phyloP scores from a whole-genome alignment of 140 eudicot species.

The Bidens hawaiensis region DNA sequence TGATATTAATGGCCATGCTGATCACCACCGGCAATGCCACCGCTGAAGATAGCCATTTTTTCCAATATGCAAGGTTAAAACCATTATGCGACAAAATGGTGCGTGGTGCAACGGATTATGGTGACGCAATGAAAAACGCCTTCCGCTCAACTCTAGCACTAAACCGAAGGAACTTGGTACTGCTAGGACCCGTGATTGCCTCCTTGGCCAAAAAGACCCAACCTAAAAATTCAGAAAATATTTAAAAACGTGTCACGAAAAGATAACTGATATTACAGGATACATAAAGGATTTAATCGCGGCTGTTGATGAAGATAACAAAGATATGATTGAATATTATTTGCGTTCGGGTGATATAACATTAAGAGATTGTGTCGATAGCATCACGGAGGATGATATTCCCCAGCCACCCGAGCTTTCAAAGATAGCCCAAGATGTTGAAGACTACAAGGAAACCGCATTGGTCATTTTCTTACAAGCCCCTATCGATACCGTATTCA shows the following conservation, averaged over 20 bases:
- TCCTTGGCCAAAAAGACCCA: slow-evolving; percentile 19
- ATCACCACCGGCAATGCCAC: slow-evolving; percentile 19
- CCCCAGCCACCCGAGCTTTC: slow-evolving; percentile 29
- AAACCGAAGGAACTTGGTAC: slow-evolving; percentile 15
- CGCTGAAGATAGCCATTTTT: slow-evolving; percentile 17
- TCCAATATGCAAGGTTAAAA: slow-evolving; percentile 30
- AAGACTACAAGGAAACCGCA: slow-evolving; percentile 35
- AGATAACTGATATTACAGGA: slow-evolving; percentile 18
- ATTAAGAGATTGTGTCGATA: slow-evolving; percentile 33
- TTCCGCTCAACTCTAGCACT: slow-evolving; percentile 21
- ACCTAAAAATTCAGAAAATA: slow-evolving; percentile 14
- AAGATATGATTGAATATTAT: slow-evolving; percentile 34
- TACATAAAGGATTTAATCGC: slow-evolving; percentile 22
- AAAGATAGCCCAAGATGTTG: slow-evolving; percentile 25
- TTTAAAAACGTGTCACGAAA: slow-evolving; percentile 29
- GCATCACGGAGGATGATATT: slow-evolving; percentile 28
- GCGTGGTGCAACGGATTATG: slow-evolving; percentile 22
- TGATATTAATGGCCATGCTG: slow-evolving; percentile 18
- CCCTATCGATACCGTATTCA: slow-evolving; percentile 35
- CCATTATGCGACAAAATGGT: slow-evolving; percentile 31
- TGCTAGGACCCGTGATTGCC: slow-evolving; percentile 15
- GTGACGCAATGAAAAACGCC: slow-evolving; percentile 29
- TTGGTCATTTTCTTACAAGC: slow-evolving; percentile 39
- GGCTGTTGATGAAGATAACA: slow-evolving; percentile 33
- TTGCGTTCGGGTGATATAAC: slow-evolving; percentile 39